Evolutionary conservation across 345 rosid genomes (phyloP), one percentile per base, ranked within the genome.

Genomic region (Carallia pectinifolia): DNA sequence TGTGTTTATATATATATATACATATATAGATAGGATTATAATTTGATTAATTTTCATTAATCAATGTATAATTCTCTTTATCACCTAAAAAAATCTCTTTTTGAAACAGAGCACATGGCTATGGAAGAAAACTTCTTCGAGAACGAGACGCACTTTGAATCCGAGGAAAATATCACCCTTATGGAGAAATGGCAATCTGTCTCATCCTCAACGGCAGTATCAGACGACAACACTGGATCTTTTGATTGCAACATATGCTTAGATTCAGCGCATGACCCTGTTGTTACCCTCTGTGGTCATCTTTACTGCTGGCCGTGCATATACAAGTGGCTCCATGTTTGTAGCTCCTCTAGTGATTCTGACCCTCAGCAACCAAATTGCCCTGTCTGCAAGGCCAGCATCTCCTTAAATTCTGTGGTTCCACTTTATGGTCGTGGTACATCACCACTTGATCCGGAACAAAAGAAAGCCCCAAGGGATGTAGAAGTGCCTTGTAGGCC

Each of bases 111-210:
- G 6, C 9, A 15, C 33, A 65, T 68, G 13, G 76, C 67, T 37
- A 82, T 81, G 84, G 88, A 81, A 65, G 81, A 76, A 15, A 77
- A 67, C 54, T 71, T 84, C 58, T 74, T 74, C 58, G 82, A 78
- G 73, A 80, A 76, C 4, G 87, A 76, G 69, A 61, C 82, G 37
- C 54, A 38, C 53, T 79, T 44, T 66, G 81, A 71, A 48, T 71
- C 84, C 56, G 79, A 79, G 18, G 74, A 73, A 47, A 77, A 77
- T 64, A 64, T 64, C 66, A 27, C 31, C 18, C 60, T 65, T 61
- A 75, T 70, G 81, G 82, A 78, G 73, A 80, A 87, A 71, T 68
- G 79, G 81, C 71, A 77, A 67, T 64, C 79, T 37, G 17, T 69
- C 54, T 30, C 78, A 0, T 63, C 53, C 37, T 13, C 86, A 9